A percentile compares a stretch with the other conserved stretches of the same genome.
These are phyloP conservation scores for Antitrichia curtipendula DNA, from an alignment of 225 moss, liverwort and hornwort genomes.

Conservation along the genomic window DNA sequence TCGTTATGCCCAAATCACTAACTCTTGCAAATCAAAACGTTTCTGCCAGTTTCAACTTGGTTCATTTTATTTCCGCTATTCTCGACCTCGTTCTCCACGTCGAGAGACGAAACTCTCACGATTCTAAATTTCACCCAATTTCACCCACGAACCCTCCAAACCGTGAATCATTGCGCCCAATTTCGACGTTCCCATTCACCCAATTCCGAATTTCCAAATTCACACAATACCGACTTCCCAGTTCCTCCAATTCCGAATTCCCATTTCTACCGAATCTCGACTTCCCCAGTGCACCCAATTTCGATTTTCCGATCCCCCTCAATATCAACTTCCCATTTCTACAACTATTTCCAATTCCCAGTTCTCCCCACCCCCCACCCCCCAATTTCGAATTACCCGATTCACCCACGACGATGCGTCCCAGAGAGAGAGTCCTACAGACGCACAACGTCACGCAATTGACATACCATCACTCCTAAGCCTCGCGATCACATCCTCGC, in stretches of 20 bases:
- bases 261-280: neutral
- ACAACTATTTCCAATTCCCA: no score
- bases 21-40: neutral
- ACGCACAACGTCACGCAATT: neutral
- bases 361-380: no score
- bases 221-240: neutral
- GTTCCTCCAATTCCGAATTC: neutral
- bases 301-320: neutral
- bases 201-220: neutral
- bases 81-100: neutral
- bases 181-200: neutral
- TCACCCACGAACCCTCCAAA: neutral
- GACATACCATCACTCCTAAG: slow-evolving; percentile 51
- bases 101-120: neutral
- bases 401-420: neutral
- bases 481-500: slow-evolving; percentile 33
- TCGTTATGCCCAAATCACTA: neutral
- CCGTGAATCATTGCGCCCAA: neutral
- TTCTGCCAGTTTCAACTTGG: neutral
- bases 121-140: neutral
- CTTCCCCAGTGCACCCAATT: neutral
- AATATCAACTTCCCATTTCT: neutral
- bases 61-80: neutral
- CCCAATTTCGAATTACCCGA: neutral
- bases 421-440: neutral